Conservation (phyloP, 2,329 filamentous ascomycete species). For the Aspergillus sp. region DNA sequence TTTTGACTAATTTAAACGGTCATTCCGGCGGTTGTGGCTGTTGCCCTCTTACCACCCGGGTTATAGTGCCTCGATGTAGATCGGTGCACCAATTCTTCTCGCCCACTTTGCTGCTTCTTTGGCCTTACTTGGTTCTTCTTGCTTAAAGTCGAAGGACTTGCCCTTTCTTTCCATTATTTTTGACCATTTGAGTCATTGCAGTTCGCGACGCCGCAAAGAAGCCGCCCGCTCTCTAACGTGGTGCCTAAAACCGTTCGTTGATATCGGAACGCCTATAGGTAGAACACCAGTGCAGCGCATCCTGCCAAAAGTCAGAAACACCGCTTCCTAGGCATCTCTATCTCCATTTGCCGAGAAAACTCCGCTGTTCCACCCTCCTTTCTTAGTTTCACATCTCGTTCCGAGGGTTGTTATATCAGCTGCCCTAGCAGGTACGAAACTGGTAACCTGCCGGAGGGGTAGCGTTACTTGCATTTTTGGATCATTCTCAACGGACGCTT, state of each 20-base stretch:
- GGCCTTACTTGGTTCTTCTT: not conserved
- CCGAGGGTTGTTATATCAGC: slow-evolving; percentile 6
- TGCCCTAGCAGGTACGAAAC: not conserved
- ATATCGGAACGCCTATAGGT: not conserved
- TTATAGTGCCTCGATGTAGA: slow-evolving; percentile 7
- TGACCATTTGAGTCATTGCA: not conserved
- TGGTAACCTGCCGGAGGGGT: not conserved
- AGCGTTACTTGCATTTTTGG: not conserved
- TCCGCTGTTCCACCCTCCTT: not conserved
- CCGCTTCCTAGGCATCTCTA: not conserved
- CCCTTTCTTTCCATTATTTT: not conserved
- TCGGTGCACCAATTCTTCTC: not conserved
- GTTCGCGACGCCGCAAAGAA: not conserved
- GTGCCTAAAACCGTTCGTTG: not conserved
- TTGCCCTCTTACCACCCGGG: slow-evolving; percentile 4
- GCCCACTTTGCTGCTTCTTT: not conserved
- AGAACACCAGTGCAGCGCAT: not conserved
- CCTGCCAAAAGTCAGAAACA: not conserved
- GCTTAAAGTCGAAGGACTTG: not conserved
- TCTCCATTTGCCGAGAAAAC: not conserved
- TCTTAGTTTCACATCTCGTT: not conserved
- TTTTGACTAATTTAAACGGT: slow-evolving; percentile 3
- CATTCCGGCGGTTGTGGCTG: slow-evolving; percentile 5
- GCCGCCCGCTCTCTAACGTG: not conserved
- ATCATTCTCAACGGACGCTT: not conserved